Base-by-base conservation (phyloP, 2,329 filamentous ascomycete species). In the Venturia pyrina region DNA sequence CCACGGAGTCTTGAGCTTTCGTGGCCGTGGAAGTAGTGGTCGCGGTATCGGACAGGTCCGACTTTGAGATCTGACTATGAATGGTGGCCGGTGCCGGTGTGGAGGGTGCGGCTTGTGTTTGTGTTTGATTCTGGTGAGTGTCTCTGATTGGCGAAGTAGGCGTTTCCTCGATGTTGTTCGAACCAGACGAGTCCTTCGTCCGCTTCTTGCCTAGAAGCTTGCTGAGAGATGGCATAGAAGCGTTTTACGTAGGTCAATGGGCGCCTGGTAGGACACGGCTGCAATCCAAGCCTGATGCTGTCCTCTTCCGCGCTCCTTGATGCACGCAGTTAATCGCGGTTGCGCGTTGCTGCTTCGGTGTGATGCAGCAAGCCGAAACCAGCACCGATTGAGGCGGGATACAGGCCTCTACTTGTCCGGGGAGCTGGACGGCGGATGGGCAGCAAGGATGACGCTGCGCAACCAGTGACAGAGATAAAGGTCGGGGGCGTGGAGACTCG, bases 191-290 rank as follows among this genome's bases (percentile, higher is more conserved):
- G 82, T 97, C 92, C 86, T 92, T 96, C 81, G 92, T 96, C 86
- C 92, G 89, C 85, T 96, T 96, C 86, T 96, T 98, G 86, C 97
- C 97, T 77, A 98, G 87, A 76, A 97, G 92, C 53, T 59, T 59
- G 79, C 91, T 91, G 83, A 97, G 86, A 78, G 86, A 90, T 87
- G 93, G 95, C 95, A 99, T 98, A 78, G 50, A 59, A 65, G 63
- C 63, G 63, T 65, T 65, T 28, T 56, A n/a, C n/a, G 53, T 41
- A 40, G 37, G 21, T 62, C 60, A 46, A 62, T 44, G 19, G 5
- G 19, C 53, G 32, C 32, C 53, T 32, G 8, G 32, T 34, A 46
- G 60, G 60, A 62, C 60, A 32, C 60, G 28, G 37, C 60, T 62
- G 60, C 40, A 43, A 41, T 62, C 10, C 37, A 62, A 62, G 34